Base-by-base conservation (phyloP, 495 filamentous ascomycete genomes). In the Aspergillus incahuasiensis region DNA sequence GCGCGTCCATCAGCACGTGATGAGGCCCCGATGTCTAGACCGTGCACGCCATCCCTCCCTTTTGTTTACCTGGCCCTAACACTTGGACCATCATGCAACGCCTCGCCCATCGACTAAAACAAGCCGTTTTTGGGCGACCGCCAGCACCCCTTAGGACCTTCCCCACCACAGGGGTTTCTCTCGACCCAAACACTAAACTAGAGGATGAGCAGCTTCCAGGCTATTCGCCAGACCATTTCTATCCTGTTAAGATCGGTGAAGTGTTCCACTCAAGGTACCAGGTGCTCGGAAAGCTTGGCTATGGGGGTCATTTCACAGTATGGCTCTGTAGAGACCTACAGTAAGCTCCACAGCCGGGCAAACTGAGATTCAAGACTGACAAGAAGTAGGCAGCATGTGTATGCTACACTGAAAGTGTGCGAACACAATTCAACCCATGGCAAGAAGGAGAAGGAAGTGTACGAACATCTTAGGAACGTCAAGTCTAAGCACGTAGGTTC, bases 231-330 rank as follows among this genome's bases (percentile, higher is more conserved):
- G 62, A 67, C 12, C 64, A 67, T n/a, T 81, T 75, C 64, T 82
- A 74, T 61, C 74, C 79, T 1, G 74, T 77, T 16, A 65, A 64
- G 25, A 76, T 81, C 22, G 78, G 75, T 35, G 74, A 82, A 25
- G 62, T 79, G n/a, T 66, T 79, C 57, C 54, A 63, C 20, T 72
- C 70, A 25, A 71, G 67, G 39, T 84, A 81, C 55, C 70, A 80
- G 59, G 70, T 82, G 42, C 50, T 83, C 32, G 72, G 72, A 21
- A 84, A 84, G 60, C 70, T 82, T 24, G 79, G 81, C 12, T 81
- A 71, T 56, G 79, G 80, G 18, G 64, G 70, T 3, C 61, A 63
- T 48, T 82, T 76, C 3, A 83, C 79, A 11, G 77, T 75, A 6
- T 82, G 78, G 79, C 70, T 82, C n/a, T 74, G 72, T 47, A 67